Base-by-base conservation (phyloP, 495 filamentous ascomycete genomes). In the Amniculicola lignicola region DNA sequence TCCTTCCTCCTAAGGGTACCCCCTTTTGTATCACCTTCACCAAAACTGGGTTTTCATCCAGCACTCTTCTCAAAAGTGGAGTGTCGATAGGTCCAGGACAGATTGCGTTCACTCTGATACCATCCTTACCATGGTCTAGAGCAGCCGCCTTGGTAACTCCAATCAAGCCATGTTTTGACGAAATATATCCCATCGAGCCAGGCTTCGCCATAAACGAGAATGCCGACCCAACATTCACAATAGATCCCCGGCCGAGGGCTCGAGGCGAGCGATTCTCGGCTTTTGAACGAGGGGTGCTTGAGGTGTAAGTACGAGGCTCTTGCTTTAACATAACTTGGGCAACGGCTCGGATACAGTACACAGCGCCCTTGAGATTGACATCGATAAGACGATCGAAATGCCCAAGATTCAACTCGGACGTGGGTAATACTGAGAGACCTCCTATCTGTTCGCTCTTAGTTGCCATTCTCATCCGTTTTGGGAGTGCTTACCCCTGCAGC, bases 101-200 rank as follows among this genome's bases (percentile, higher is more conserved):
- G 5, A 21, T 21, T 7, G 22, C 40, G 21, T 43, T 43, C 2
- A 43, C 40, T 12, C 16, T 15, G 14, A 43, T 43, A 7, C 40
- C 40, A 24, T 43, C n/a, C 2, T 3, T 2, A 19, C 16, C 40
- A 43, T 6, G 40, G 14, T 43, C 40, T 2, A 43, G 16, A 3
- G 57, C 52, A 10, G 52, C 57, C 6, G 52, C 16, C 28, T 47
- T 56, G 12, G 51, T 46, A 2, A 57, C 12, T 3, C 57, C 57
- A 50, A 61, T 50, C 19, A 61, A 40, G 5, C 31, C 57, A 25
- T 50, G 43, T 35, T 60, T 61, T 6, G 51, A 11, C 1, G 52
- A 31, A 3, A 24, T 22, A 33, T 61, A 61, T n/a, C 36, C 43
- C 2, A 43, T 15, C 2, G 40, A 4, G 14, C 5, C 5, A 21